Conservation (phyloP, 2,329 filamentous ascomycete species). For the Neonectria sp. region DNA sequence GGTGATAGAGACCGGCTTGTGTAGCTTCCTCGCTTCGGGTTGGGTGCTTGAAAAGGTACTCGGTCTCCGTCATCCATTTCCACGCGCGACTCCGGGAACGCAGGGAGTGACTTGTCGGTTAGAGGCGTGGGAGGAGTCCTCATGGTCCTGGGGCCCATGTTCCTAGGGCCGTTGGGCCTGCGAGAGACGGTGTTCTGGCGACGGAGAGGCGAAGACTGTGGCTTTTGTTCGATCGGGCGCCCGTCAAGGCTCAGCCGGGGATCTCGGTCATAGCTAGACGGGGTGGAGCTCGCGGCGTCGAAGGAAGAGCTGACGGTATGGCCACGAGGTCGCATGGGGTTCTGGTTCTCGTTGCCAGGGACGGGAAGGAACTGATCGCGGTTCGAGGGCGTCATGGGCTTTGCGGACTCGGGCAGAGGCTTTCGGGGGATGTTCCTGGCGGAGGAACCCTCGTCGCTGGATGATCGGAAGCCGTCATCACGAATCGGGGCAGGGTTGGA, state of each 20-base stretch:
- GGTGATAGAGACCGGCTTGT: constrained; percentile 56
- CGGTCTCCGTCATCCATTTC: constrained; percentile 31
- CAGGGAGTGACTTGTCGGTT: constrained; percentile 33
- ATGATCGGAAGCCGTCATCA: constrained; percentile 54
- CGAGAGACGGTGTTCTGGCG: constrained; percentile 41
- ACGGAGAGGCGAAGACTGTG: constrained; percentile 26
- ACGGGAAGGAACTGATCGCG: constrained; percentile 34
- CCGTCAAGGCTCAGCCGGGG: constrained; percentile 27
- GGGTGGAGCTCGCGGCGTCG: constrained; percentile 26
- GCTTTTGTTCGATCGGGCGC: constrained; percentile 2
- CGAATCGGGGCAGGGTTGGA: constrained; percentile 43
- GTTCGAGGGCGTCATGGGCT: constrained; percentile 47
- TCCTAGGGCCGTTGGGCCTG: constrained; percentile 50
- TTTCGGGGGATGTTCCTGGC: constrained; percentile 67
- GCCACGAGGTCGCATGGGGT: constrained; percentile 34
- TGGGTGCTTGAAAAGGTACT: constrained; percentile 23
- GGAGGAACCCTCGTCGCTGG: constrained; percentile 61
- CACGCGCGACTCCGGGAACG: constrained; percentile 24
- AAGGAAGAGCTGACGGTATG: constrained; percentile 41
- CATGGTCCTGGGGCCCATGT: constrained; percentile 39
- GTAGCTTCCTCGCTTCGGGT: constrained; percentile 10
- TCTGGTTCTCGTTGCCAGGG: constrained; percentile 34
- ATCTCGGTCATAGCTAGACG: constrained; percentile 30
- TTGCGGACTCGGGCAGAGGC: constrained; percentile 59
- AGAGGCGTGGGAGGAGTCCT: constrained; percentile 22